Evolutionary conservation across 805 yeast genomes (phyloP).

Genomic region (Candida incommunis): DNA sequence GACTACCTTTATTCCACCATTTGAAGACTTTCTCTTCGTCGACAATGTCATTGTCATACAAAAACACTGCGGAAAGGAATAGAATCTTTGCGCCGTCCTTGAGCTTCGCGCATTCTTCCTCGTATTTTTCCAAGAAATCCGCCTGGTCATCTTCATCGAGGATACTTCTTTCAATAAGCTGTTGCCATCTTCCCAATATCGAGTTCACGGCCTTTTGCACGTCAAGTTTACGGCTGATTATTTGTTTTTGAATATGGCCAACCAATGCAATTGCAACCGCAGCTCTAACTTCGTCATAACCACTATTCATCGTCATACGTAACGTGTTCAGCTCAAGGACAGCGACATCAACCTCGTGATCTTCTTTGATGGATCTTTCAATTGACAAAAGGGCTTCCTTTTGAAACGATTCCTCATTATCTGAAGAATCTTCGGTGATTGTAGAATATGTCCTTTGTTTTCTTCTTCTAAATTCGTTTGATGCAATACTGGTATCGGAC

Average conservation of each 20-base stretch:
- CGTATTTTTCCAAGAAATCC: slow-evolving; percentile 42
- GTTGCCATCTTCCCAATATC: slow-evolving; percentile 70
- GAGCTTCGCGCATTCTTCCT: slow-evolving; percentile 31
- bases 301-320: slow-evolving; percentile 94
- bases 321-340: slow-evolving; percentile 82
- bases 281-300: slow-evolving; percentile 79
- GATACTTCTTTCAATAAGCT: slow-evolving; percentile 70
- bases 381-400: slow-evolving; percentile 90
- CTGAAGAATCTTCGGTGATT: slow-evolving; percentile 10
- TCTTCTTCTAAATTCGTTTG: background rate
- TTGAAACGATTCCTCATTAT: slow-evolving; percentile 64
- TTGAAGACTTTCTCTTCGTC: slow-evolving; percentile 65
- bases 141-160: slow-evolving; percentile 67
- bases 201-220: slow-evolving; percentile 64
- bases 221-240: slow-evolving; percentile 57
- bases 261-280: slow-evolving; percentile 69
- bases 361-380: slow-evolving; percentile 79
- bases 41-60: slow-evolving; percentile 71
- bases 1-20: slow-evolving; percentile 63
- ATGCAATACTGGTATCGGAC: slow-evolving; percentile 19
- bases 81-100: slow-evolving; percentile 31
- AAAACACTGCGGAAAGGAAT: slow-evolving; percentile 36
- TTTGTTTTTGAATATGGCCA: slow-evolving; percentile 53
- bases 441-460: background rate
- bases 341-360: slow-evolving; percentile 90